These are phyloP conservation scores for Rosellinia necatrix DNA, from an alignment of 2,329 filamentous ascomycete genomes.

Conservation along the genomic window DNA sequence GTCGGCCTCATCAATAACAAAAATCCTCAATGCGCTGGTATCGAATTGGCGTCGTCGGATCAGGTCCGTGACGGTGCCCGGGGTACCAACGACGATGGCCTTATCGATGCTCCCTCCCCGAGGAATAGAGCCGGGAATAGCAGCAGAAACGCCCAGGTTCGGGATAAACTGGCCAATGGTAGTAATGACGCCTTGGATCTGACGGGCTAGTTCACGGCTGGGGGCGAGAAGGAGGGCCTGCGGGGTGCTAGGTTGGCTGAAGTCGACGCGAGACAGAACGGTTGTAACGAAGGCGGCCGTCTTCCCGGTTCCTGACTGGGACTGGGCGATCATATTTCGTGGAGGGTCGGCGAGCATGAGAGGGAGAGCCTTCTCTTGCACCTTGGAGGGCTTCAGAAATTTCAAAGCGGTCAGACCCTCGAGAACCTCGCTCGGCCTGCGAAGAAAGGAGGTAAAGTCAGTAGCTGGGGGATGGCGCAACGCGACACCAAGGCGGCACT, in stretches of 20 bases:
- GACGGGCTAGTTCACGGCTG: conserved; percentile 90
- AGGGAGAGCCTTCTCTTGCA: conserved; percentile 92
- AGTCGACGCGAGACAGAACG: conserved; percentile 83
- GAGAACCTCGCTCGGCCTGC: conserved; percentile 53
- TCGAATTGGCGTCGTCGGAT: conserved; percentile 79
- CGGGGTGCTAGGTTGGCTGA: conserved; percentile 67
- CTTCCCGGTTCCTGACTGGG: conserved; percentile 98
- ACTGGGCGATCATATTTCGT: conserved; percentile 94
- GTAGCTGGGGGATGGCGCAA: neutral
- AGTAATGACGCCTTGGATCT: conserved; percentile 85
- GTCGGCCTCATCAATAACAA: conserved; percentile 96
- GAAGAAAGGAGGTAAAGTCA: conserved; percentile 22
- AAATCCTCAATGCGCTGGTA: conserved; percentile 70
- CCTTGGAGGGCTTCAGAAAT: conserved; percentile 95
- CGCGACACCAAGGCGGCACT: conserved; percentile 42
- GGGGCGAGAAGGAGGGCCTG: conserved; percentile 91
- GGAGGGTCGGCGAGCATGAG: conserved; percentile 87
- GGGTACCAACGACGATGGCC: conserved; percentile 88
- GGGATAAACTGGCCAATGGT: conserved; percentile 84
- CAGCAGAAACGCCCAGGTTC: conserved; percentile 75
- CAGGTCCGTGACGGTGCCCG: conserved; percentile 88
- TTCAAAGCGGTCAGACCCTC: conserved; percentile 79
- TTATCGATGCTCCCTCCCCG: conserved; percentile 72
- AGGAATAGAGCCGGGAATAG: conserved; percentile 77
- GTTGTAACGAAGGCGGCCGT: conserved; percentile 96